phyloP scores from a whole-genome alignment of 345 rosid species.

The Aquilaria yunnanensis region DNA sequence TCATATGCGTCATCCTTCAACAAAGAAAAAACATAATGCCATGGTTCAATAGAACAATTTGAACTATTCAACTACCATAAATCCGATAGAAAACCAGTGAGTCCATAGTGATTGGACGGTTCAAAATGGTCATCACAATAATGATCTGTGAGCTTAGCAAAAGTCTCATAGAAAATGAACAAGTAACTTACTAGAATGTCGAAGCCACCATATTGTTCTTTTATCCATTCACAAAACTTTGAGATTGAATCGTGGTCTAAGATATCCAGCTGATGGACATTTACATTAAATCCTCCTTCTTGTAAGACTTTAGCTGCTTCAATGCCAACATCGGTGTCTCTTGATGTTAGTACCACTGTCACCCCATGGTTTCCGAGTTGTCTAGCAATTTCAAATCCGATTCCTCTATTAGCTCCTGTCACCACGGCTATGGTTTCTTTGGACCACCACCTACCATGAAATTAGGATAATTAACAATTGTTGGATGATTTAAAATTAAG shows the following conservation, averaged over 20 bases:
- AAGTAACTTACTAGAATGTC: constrained; percentile 53
- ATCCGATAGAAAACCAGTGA: too few relatives aligned
- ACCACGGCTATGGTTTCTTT: constrained; percentile 70
- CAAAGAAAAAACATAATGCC: too few relatives aligned
- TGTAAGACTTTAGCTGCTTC: constrained; percentile 66
- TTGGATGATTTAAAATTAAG: too few relatives aligned
- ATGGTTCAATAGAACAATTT: too few relatives aligned
- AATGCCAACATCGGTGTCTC: constrained; percentile 59
- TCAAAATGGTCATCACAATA: too few relatives aligned
- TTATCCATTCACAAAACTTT: constrained; percentile 54
- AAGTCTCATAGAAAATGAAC: too few relatives aligned
- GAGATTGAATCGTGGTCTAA: constrained; percentile 44
- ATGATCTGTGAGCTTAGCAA: too few relatives aligned
- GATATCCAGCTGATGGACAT: constrained; percentile 67
- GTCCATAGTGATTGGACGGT: too few relatives aligned
- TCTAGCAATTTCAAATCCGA: constrained; percentile 75
- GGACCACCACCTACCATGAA: constrained; percentile 75
- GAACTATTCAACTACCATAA: too few relatives aligned
- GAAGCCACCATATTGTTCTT: constrained; percentile 45
- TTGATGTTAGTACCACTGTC: constrained; percentile 60
- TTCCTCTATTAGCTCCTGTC: constrained; percentile 84
- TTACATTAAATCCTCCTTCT: constrained; percentile 75
- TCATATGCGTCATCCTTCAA: too few relatives aligned
- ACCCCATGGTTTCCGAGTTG: constrained; percentile 80
- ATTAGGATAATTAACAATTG: background rate